Evolutionary conservation across 148 eudicot genomes (phyloP), one percentile per base, ranked within the genome.

Genomic region (Dysphania ambrosioides): DNA sequence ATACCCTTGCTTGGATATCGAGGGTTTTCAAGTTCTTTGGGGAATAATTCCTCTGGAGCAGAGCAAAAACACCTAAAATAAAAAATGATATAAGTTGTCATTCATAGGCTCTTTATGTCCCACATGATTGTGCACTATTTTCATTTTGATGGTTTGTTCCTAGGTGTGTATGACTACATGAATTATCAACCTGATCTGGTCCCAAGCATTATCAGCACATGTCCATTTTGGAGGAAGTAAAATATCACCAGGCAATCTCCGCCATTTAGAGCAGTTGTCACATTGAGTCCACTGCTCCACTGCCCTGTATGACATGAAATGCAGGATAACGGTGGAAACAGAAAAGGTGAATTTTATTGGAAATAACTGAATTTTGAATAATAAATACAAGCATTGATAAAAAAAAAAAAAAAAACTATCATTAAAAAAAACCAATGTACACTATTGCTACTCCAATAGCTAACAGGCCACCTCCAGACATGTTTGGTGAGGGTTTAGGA

Each of bases 261-360:
- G 84, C 96, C 96, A 90, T 70, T 90, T 90, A 49, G 75, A 85
- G 72, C 96, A 90, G 71, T 75, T 77, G 76, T 90, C 96, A 62
- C 96, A 90, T 70, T 85, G 89, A 62, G 86, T 80, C 96, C 96
- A 90, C 73, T 90, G 96, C 78, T 90, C 89, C 86, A 84, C 81
- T 57, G 66, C 66, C 78, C 96, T 90, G 85, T 55, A 77, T 66
- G 64, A 75, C 19, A 70, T 57, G 36, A 77, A 80, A 24, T 61
- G 35, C 29, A 75, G 76, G 23, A 58, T 9, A 34, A 2, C 8
- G 24, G 42, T 8, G 35, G 60, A 31, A 51, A 13, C 32, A 53
- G 23, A n/a, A 35, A 66, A 66, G 11, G 68, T 64, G 47, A 2
- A 1, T 66, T 8, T 8, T 34, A n/a, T n/a, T 21, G 40, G 69